Evolutionary conservation across 1,139 yeast genomes (phyloP), one percentile per base, ranked within the genome.

Genomic region (Geotrichum cucujoidarum): DNA sequence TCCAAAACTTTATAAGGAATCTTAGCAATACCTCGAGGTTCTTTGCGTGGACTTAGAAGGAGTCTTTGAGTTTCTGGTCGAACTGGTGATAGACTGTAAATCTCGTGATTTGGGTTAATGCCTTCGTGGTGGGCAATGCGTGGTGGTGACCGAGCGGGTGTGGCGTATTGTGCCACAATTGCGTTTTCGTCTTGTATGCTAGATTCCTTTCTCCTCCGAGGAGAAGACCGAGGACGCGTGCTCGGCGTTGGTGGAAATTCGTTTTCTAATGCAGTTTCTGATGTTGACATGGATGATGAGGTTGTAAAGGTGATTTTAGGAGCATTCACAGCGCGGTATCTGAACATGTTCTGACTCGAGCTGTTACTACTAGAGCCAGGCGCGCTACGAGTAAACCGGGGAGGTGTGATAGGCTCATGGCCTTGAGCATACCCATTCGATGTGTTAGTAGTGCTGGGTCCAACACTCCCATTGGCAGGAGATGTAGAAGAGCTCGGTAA

Each of bases 1-100:
- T 92, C 98, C 40, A 92, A 75, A 2, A 92, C 97, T 52, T 96
- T 75, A 62, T 85, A 89, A 0, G 98, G 98, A 0, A 89, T 88
- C 60, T 85, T 87, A 11, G 90, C 75, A 7, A 92, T 86, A 32
- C 77, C 77, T 45, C 98, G 69, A 0, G 86, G 79, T 59, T 81
- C 83, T 66, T 83, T 87, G 50, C 84, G 83, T 0, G 97, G 97
- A 1, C 92, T 83, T 45, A 89, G 68, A 36, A 92, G 69, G 37
- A 90, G 67, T 57, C 80, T 76, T 59, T 90, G 95, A 1, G 94
- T 81, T 56, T 90, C 97, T 55, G 84, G 86, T 46, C 97, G 75
- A 37, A 92, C 95, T 0, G 97, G 97, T 2, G 95, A 83, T 24
- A 83, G 66, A 0, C 95, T 83, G 60, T 86, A 87, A 38, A 88